These are phyloP conservation scores for Rhizopogon roseolus DNA, from an alignment of 768 basidiomycete species.

Conservation along the genomic window DNA sequence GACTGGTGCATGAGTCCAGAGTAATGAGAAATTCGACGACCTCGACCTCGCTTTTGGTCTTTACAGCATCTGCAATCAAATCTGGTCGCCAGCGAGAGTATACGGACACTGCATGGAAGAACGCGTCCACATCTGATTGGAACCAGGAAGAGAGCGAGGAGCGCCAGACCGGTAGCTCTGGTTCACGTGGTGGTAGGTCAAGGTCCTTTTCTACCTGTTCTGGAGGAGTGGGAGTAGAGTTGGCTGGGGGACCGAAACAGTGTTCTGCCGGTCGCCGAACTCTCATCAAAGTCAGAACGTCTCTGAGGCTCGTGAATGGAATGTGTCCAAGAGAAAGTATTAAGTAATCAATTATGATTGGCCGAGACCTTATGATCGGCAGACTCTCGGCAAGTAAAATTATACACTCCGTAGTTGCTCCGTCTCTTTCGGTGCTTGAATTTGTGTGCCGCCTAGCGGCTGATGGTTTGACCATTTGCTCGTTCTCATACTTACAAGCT, in stretches of 20 bases:
- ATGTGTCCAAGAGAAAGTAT: too few relatives aligned
- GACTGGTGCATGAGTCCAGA: conserved; percentile 36
- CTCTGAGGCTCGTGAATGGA: too few relatives aligned
- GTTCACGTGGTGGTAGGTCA: not conserved
- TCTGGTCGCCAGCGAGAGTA: conserved; percentile 75
- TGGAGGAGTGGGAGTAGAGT: not conserved
- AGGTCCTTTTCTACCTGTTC: not conserved
- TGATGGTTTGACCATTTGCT: not conserved
- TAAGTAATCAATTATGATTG: too few relatives aligned
- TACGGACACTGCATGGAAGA: conserved; percentile 65
- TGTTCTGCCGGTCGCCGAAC: too few relatives aligned
- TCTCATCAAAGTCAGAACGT: too few relatives aligned
- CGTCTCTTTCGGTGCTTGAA: too few relatives aligned
- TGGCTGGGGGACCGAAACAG: too few relatives aligned
- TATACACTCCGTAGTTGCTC: too few relatives aligned
- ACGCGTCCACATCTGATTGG: conserved; percentile 56
- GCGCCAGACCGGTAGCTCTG: not conserved
- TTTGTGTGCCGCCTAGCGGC: not conserved
- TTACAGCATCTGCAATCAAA: conserved; percentile 64
- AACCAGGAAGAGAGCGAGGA: conserved; percentile 44
- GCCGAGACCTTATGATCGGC: too few relatives aligned
- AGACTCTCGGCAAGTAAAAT: too few relatives aligned
- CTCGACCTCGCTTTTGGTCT: conserved; percentile 61
- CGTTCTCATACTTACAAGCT: not conserved
- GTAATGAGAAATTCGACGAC: conserved; percentile 62